Base-by-base conservation (phyloP, 2,329 filamentous ascomycete species). In the Penicillium rolfsii region DNA sequence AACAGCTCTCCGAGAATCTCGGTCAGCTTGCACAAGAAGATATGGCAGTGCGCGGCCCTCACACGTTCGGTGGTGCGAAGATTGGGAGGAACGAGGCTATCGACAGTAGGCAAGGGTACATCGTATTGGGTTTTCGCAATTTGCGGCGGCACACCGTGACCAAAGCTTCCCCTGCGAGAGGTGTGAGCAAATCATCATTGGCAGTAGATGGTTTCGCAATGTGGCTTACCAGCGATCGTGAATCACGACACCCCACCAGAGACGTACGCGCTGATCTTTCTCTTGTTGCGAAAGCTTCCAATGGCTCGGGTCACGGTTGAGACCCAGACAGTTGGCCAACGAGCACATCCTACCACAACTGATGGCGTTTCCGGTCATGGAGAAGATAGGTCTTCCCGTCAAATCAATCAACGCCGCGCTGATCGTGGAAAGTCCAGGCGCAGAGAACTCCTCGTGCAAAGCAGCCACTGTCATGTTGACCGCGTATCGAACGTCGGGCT, bases 381-480 rank as follows among this genome's bases (percentile, higher is more conserved):
- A 84, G 6, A 84, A 86, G 6, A 84, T 84, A 1, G 87, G 86
- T 2, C 86, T 78, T 1, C 86, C 87, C 0, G 82, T 83, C 1
- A 88, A 74, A 65, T 89, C 86, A 9, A 89, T 77, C 8, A 88
- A 71, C 5, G 85, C 81, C 2, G 85, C 82, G 24, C 83, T 80
- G 26, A 89, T 80, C 0, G 85, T 85, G 1, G 85, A 84, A 46
- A 88, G 76, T 1, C 85, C 84, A 0, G 85, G 86, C 0, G 83
- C 83, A 1, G 85, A 79, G 53, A 85, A 82, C 6, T 87, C 81
- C 60, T 88, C 85, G 63, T 87, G 85, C 3, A 87, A 76, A 1
- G 85, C 84, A 55, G 85, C 84, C 22, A 82, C 84, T 6, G 85
- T 85, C 60, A 87, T 80, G 60, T 88, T 88, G 80, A 87, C 87